These are phyloP conservation scores for Fusarium albosuccineum DNA, from an alignment of 2,329 filamentous ascomycete genomes.

Conservation along the genomic window DNA sequence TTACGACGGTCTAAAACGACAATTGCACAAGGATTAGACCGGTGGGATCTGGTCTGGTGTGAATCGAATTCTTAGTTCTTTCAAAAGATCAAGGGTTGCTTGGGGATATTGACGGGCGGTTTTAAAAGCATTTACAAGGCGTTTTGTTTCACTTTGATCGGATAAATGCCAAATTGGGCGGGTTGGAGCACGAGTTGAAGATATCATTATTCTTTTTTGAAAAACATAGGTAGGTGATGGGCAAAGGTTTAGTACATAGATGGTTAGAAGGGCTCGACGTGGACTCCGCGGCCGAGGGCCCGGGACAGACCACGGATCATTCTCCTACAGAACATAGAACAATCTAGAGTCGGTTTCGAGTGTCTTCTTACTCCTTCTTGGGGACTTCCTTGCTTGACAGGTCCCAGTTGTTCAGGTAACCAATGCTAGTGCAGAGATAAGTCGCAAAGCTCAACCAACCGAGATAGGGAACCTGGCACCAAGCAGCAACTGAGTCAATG, in stretches of 20 bases:
- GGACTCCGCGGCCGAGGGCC: background rate
- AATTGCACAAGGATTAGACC: slow-evolving; percentile 64
- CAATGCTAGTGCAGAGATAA: slow-evolving; percentile 80
- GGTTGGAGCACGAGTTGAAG: slow-evolving; percentile 21
- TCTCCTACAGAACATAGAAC: background rate
- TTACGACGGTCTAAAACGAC: slow-evolving; percentile 85
- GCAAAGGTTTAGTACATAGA: slow-evolving; percentile 17
- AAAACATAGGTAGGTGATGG: slow-evolving; percentile 1
- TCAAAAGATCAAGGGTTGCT: slow-evolving; percentile 19
- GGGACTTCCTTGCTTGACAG: slow-evolving; percentile 51
- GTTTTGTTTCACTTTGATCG: slow-evolving; percentile 28
- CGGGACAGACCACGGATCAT: background rate
- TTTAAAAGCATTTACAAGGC: slow-evolving; percentile 38
- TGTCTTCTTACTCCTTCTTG: slow-evolving; percentile 43
- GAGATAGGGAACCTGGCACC: slow-evolving; percentile 83
- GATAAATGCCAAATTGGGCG: slow-evolving; percentile 2
- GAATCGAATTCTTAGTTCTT: slow-evolving; percentile 3
- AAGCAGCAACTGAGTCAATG: slow-evolving; percentile 79
- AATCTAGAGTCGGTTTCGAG: slow-evolving; percentile 4
- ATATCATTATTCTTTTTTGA: slow-evolving; percentile 3
- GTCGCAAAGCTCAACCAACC: slow-evolving; percentile 90
- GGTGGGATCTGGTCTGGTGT: background rate
- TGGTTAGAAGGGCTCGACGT: slow-evolving; percentile 13
- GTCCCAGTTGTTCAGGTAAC: slow-evolving; percentile 78
- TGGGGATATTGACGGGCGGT: slow-evolving; percentile 6